Conservation (phyloP, 2,329 filamentous ascomycete genomes). For the Claviceps monticola region DNA sequence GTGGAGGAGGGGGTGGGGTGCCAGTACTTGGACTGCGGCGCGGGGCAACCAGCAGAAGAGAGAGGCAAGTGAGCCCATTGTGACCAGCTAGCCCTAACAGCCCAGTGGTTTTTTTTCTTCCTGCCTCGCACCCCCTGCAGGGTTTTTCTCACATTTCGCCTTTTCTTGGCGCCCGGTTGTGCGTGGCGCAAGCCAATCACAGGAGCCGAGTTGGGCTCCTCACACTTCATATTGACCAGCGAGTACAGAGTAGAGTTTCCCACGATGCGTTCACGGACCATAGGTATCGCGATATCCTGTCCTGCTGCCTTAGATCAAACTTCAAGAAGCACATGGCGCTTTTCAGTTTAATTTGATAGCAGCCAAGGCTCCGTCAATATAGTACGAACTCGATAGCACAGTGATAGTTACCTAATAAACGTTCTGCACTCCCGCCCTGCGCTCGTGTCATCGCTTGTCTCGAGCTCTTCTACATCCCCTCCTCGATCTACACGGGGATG, state of each 20-base stretch:
- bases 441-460: neutral
- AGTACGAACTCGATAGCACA: neutral
- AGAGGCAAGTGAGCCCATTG: neutral
- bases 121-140: slow-evolving; percentile 6
- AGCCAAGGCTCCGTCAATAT: no score
- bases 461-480: neutral
- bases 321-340: neutral
- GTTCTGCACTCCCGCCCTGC: neutral
- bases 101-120: slow-evolving; percentile 14
- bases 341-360: no score
- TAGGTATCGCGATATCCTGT: no score
- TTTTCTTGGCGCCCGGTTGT: slow-evolving; percentile 2
- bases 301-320: neutral
- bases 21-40: slow-evolving; percentile 15
- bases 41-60: slow-evolving; percentile 19
- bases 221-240: neutral
- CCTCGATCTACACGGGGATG: neutral
- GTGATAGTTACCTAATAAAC: neutral
- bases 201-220: neutral
- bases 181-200: slow-evolving; percentile 7
- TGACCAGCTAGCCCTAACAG: slow-evolving; percentile 21
- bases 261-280: no score
- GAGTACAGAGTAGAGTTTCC: neutral
- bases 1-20: slow-evolving; percentile 16
- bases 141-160: slow-evolving; percentile 7